Percentiles rank a stretch among this genome's conserved stretches.
Evolutionary conservation across 176 grass and related monocot species (phyloP).

Genomic region (Chloris gayana): DNA sequence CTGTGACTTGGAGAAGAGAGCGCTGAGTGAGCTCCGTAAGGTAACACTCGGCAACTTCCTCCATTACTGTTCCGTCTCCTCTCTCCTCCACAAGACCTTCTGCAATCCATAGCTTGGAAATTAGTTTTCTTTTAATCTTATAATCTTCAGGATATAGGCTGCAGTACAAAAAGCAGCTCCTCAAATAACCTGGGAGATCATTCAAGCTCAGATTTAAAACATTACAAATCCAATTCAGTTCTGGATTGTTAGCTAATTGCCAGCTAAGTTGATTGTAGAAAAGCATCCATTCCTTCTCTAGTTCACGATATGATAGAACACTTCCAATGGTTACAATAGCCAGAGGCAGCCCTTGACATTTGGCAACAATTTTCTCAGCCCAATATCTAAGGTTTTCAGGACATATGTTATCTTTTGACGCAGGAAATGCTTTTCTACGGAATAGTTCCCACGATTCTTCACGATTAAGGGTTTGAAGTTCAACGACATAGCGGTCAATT

Average conservation of each 20-base stretch:
- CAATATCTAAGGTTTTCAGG: constrained; percentile 27
- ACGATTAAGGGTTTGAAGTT: constrained; percentile 23
- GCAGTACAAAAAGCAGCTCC: constrained; percentile 50
- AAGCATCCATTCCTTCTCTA: constrained; percentile 35
- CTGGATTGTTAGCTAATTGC: constrained; percentile 45
- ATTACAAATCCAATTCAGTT: constrained; percentile 30
- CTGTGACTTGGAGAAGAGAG: constrained; percentile 35
- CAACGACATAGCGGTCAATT: not conserved
- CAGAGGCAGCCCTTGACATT: constrained; percentile 54
- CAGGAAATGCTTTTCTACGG: constrained; percentile 47
- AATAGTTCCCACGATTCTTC: constrained; percentile 52
- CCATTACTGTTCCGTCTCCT: constrained; percentile 38
- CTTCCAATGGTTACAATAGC: constrained; percentile 50
- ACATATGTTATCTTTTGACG: not conserved
- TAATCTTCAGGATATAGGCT: constrained; percentile 52
- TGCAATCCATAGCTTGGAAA: constrained; percentile 38
- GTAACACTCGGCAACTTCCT: constrained; percentile 48
- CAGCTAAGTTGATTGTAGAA: constrained; percentile 48
- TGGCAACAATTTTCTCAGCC: constrained; percentile 40
- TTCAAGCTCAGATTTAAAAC: constrained; percentile 41
- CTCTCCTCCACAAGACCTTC: constrained; percentile 62
- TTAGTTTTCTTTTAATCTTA: constrained; percentile 30
- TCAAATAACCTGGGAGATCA: constrained; percentile 50
- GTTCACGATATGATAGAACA: constrained; percentile 25
- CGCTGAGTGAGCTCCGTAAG: constrained; percentile 37